Base-by-base conservation (phyloP, 192 early-diverging fungal species). In the Kappamyces sp. region DNA sequence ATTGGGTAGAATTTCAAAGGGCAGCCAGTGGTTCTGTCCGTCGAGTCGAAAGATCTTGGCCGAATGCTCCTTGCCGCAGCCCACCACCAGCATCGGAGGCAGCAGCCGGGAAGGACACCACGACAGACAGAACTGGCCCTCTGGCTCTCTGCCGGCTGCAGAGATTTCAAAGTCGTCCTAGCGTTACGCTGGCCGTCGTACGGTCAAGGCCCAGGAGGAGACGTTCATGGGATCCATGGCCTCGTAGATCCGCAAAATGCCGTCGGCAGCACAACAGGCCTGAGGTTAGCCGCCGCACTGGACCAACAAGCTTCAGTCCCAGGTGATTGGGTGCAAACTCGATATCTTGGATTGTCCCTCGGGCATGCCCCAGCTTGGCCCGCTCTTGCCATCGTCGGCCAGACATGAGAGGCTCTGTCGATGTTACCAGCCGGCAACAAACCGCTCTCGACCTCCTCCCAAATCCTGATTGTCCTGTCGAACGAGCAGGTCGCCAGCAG, bases 401-500 rank as follows among this genome's bases (percentile, higher is more conserved):
- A 35, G 80, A 79, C 22, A 22, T 22, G 22, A 22, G 22, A 22
- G 22, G 65, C 81, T 74, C 12, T 33, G 5, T 2, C 6, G 4
- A 30, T 55, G 40, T 33, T 14, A 33, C 36, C 45, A 9, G 6
- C 22, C 12, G 5, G n/a, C 36, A 7, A 29, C 49, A 1, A 59
- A 87, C 79, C 83, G 68, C 77, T 70, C 47, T 86, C 83, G 50
- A 73, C 80, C 71, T 98, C 92, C 61, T 94, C 90, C 92, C 92
- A 98, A 34, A 98, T 87, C 61, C 81, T 81, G 11, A 94, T 86
- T 6, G 84, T 87, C 42, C 91, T 79, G 68, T 98, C 95, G 64
- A 94, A 90, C 43, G 91, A 93, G 58, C 91, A 93, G 9, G 86
- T 85, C 1, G 93, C 93, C 43, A 98, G 70, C 5, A 96, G 74